Evolutionary conservation across 208 protist genomes (phyloP), one percentile per base, ranked within the genome.

Genomic region (Trypanosoma rangeli): DNA sequence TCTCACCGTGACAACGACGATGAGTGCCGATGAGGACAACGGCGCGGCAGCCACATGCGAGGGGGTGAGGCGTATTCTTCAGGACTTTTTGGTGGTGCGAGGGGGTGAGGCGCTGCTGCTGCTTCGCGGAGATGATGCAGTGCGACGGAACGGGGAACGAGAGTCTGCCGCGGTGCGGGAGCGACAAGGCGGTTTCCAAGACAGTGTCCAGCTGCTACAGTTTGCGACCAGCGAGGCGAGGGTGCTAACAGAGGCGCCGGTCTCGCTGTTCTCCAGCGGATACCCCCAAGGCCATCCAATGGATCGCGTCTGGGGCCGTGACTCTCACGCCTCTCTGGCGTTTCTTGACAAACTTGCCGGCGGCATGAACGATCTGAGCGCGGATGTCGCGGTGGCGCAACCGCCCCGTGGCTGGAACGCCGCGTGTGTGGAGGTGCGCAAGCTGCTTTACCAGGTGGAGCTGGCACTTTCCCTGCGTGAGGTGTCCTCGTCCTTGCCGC

Each of bases 231-330:
- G 33, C 7, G 49, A 53, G 49, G 49, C 18, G 18, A 53, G n/a
- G n/a, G 49, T 1, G 18, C 22, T 53, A 20, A 24, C 49, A 1
- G 49, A 26, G 1, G 22, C 49, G n/a, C 49, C 49, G n/a, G 49
- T 53, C 16, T 26, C 9, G 16, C 49, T 53, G 7, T 12, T 53
- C 49, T n/a, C 49, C 49, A 53, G 49, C 9, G 80, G 80, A n/a
- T 85, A 85, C 76, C 72, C 80, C n/a, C 80, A 85, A 24, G 80
- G 80, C 0, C 76, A 85, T 50, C 73, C 73, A 18, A 68, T 74
- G 12, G 67, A 81, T 7, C 70, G 80, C 18, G n/a, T 15, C 1
- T 85, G 80, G 80, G 58, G 22, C 18, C 3, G 22, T 39, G 37
- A 49, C 24, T 10, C 31, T 7, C 26, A 33, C 1, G 56, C 33